Conservation (phyloP, 805 yeast genomes). For the Kregervanrija delftensis region DNA sequence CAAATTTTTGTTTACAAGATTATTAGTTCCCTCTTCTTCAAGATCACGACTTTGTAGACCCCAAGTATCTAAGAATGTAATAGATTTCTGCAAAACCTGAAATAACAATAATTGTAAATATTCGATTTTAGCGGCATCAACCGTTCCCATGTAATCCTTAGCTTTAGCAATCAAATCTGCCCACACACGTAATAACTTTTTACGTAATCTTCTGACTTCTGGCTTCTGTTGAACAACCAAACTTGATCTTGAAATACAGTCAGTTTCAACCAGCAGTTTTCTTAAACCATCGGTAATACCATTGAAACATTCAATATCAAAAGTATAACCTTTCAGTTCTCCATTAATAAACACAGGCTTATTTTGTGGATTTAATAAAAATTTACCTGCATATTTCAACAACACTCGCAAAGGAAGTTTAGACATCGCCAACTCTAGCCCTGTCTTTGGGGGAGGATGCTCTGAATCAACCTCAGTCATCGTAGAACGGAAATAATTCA, state of each 20-base stretch:
- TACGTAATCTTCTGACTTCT: conserved; percentile 55
- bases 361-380: conserved; percentile 57
- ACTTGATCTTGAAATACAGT: conserved; percentile 69
- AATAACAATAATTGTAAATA: conserved; percentile 56
- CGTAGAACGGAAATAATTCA: conserved; percentile 59
- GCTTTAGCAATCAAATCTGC: conserved; percentile 71
- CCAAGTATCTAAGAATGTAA: conserved; percentile 66
- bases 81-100: conserved; percentile 60
- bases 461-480: conserved; percentile 14
- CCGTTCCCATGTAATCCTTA: conserved; percentile 62
- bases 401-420: conserved; percentile 48
- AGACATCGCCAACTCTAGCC: conserved; percentile 28
- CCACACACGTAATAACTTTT: conserved; percentile 73
- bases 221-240: conserved; percentile 60
- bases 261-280: conserved; percentile 53
- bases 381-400: conserved; percentile 58
- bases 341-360: conserved; percentile 30
- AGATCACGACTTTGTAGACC: conserved; percentile 50
- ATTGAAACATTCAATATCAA: conserved; percentile 52
- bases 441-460: conserved; percentile 9
- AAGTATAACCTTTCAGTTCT: conserved; percentile 37
- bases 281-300: conserved; percentile 70
- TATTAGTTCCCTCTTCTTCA: conserved; percentile 8
- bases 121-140: conserved; percentile 50
- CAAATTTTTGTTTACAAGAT: neutral